Evolutionary conservation across 768 basidiomycete genomes (phyloP).

Genomic region (Hericium coralloides): DNA sequence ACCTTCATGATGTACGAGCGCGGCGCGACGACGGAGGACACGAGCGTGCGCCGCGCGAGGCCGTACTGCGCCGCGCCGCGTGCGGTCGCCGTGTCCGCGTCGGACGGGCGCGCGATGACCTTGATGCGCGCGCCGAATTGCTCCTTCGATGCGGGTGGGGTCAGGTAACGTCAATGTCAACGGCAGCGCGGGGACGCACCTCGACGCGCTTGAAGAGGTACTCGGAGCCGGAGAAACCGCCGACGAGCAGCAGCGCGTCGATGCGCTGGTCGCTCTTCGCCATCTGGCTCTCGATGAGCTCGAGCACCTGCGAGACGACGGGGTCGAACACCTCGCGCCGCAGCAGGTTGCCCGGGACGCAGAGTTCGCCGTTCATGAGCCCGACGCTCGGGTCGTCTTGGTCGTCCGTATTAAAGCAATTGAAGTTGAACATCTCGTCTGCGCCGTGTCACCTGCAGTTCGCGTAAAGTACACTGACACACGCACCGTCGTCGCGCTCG

Average conservation of each 20-base stretch:
- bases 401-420: slow-evolving; percentile 83
- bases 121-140: slow-evolving; percentile 56
- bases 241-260: slow-evolving; percentile 82
- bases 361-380: slow-evolving; percentile 73
- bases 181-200: slow-evolving; percentile 28
- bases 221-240: slow-evolving; percentile 82
- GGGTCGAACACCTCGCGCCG: slow-evolving; percentile 85
- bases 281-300: slow-evolving; percentile 71
- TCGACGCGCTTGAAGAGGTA: slow-evolving; percentile 76
- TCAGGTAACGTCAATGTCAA: slow-evolving; percentile 6
- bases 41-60: slow-evolving; percentile 62
- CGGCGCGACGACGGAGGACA: slow-evolving; percentile 76
- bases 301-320: slow-evolving; percentile 71
- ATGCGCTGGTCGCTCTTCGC: slow-evolving; percentile 58
- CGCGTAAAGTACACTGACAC: background rate
- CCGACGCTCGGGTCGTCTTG: slow-evolving; percentile 75
- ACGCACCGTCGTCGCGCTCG: slow-evolving; percentile 63
- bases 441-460: background rate
- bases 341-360: slow-evolving; percentile 71
- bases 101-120: slow-evolving; percentile 75
- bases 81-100: slow-evolving; percentile 83
- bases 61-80: slow-evolving; percentile 88
- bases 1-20: slow-evolving; percentile 85
- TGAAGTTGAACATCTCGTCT: slow-evolving; percentile 85
- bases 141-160: slow-evolving; percentile 31